A percentile compares a stretch with the other conserved stretches of the same genome.
Conservation (phyloP, 1,139 yeast species). For the Candida tropicalis region DNA sequence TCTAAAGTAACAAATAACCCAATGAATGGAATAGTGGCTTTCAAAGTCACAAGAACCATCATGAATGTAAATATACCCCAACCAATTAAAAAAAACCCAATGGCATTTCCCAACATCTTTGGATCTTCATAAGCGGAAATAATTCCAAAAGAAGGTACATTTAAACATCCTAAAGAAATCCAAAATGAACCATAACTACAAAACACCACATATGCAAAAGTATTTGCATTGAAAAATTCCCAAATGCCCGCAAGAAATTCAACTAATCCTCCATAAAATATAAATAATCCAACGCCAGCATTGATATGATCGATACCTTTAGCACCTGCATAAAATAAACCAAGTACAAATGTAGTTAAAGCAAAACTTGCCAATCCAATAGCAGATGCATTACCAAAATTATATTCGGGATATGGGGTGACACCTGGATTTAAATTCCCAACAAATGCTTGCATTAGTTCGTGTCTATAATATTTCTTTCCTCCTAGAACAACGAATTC, state of each 20-base stretch:
- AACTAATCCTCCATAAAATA: slow-evolving; percentile 50
- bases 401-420: slow-evolving; percentile 34
- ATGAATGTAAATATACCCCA: slow-evolving; percentile 50
- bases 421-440: slow-evolving; percentile 43
- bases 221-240: slow-evolving; percentile 46
- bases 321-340: slow-evolving; percentile 46
- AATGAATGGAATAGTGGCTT: slow-evolving; percentile 46
- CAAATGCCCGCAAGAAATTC: slow-evolving; percentile 55
- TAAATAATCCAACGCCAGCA: slow-evolving; percentile 45
- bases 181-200: slow-evolving; percentile 48
- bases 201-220: slow-evolving; percentile 46
- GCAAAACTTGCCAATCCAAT: slow-evolving; percentile 60
- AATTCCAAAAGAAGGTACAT: slow-evolving; percentile 50
- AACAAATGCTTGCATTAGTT: slow-evolving; percentile 40
- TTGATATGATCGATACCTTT: slow-evolving; percentile 40
- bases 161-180: slow-evolving; percentile 42
- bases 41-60: slow-evolving; percentile 41
- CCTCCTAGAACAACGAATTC: slow-evolving; percentile 32
- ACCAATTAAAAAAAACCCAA: slow-evolving; percentile 44
- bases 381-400: slow-evolving; percentile 62
- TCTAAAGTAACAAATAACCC: slow-evolving; percentile 37
- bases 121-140: slow-evolving; percentile 52
- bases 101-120: slow-evolving; percentile 31
- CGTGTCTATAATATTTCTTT: slow-evolving; percentile 34
- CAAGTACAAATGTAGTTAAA: slow-evolving; percentile 49